Percentiles rank a stretch among this genome's conserved stretches.
These are phyloP conservation scores for Xylaria sp. DNA, from an alignment of 2,329 filamentous ascomycete genomes.

Conservation along the genomic window DNA sequence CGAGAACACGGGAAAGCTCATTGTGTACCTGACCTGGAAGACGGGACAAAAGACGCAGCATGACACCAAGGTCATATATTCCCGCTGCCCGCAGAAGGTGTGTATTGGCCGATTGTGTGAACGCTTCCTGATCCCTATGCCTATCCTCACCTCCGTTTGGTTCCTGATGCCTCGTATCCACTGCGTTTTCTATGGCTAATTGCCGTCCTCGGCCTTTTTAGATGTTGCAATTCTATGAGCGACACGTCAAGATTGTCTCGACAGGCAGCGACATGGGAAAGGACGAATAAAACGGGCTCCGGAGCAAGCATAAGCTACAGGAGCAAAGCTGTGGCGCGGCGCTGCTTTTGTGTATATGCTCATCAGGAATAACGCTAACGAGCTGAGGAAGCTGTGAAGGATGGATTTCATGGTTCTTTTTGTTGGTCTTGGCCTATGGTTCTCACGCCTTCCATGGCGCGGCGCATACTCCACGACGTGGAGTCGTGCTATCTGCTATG, in stretches of 20 bases:
- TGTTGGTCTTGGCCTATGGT: constrained; percentile 11
- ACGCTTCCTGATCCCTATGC: not conserved
- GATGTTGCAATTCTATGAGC: constrained; percentile 71
- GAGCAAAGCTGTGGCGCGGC: not conserved
- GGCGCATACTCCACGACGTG: not conserved
- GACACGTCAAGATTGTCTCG: constrained; percentile 65
- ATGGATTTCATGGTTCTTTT: constrained; percentile 6
- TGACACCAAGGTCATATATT: constrained; percentile 73
- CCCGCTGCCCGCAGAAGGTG: constrained; percentile 83
- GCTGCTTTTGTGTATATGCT: constrained; percentile 8
- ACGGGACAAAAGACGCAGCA: constrained; percentile 80
- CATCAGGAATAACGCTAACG: not conserved
- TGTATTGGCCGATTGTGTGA: constrained; percentile 31
- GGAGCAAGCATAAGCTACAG: not conserved
- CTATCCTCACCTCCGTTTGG: not conserved
- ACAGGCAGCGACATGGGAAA: constrained; percentile 39
- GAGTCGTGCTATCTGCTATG: constrained; percentile 10
- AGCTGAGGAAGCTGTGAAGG: not conserved
- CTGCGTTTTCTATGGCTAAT: constrained; percentile 14
- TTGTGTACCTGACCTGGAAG: constrained; percentile 79
- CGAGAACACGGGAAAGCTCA: constrained; percentile 65
- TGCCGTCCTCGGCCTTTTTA: constrained; percentile 43
- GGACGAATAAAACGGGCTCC: constrained; percentile 33
- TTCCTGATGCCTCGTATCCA: not conserved
- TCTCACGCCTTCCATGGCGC: constrained; percentile 2